Evolutionary conservation across 2,329 filamentous ascomycete genomes (phyloP), one percentile per base, ranked within the genome.

Genomic region (Claviceps quebecensis): DNA sequence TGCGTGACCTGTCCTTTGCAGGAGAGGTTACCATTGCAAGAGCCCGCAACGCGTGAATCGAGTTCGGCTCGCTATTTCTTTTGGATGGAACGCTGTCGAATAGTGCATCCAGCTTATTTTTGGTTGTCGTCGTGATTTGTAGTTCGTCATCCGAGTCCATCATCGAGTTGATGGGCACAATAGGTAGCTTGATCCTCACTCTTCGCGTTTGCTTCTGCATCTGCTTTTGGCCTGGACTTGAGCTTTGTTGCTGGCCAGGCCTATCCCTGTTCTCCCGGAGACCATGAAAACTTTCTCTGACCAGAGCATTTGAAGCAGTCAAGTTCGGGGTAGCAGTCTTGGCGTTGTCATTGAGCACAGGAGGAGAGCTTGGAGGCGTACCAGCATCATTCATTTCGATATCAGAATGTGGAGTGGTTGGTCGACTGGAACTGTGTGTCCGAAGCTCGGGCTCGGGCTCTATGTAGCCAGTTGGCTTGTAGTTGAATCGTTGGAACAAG

Each of bases 401-500:
- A 59, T 82, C 76, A 5, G 76, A 75, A 37, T 71, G 70, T 3
- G 76, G 75, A 3, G 75, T 72, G 3, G 67, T 66, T 1, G 73
- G 71, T 34, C 73, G 69, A 56, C 78, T 82, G 3, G 84, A 86
- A 62, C 74, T 81, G 5, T 69, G 58, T 47, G 63, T 61, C 2
- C 16, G 51, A 19, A 34, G 22, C 37, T 45, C 48, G 11, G 48
- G 19, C 37, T 45, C 48, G 11, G 40, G 19, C 17, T 49, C 39
- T 37, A n/a, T 36, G 23, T 47, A 13, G 2, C 66, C 69, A 11
- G 64, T 63, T 5, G 74, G 70, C 59, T 75, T 78, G 60, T 83
- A 90, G 62, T 90, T 89, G 71, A 97, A 95, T 23, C 80, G 79
- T 50, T 87, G 83, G 61, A 97, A 86, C 1, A 98, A 73, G 53